A percentile compares a stretch with the other conserved stretches of the same genome.
Evolutionary conservation across 139 green algal species (phyloP).

Genomic region (Edaphochlamys debaryana): DNA sequence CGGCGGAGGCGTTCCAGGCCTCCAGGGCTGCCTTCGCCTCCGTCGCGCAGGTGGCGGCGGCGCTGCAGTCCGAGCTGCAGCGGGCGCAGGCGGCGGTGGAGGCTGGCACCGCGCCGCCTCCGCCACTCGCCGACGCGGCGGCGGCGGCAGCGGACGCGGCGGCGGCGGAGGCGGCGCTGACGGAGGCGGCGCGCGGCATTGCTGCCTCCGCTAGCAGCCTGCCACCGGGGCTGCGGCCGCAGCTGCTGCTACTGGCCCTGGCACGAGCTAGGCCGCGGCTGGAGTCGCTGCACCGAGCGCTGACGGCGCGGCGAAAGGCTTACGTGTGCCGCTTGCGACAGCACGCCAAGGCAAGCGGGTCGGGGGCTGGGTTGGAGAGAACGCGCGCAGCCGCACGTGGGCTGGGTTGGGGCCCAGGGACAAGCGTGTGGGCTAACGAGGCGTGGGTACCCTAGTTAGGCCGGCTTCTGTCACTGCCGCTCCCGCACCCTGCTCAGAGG

Average conservation of each 20-base stretch:
- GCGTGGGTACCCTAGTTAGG: no score
- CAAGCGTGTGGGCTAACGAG: no score
- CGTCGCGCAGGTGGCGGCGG: background rate
- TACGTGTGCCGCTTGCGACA: conserved; percentile 17
- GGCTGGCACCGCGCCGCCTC: background rate
- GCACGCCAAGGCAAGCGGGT: background rate
- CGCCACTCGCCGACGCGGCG: background rate
- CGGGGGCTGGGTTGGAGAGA: no score
- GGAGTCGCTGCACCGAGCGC: background rate
- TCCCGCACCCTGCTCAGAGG: no score
- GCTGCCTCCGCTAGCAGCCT: background rate
- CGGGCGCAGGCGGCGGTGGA: background rate
- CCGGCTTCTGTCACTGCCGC: no score
- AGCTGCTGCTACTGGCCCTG: conserved; percentile 23
- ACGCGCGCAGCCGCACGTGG: no score
- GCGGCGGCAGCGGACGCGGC: background rate
- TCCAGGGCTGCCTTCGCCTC: background rate
- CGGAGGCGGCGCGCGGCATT: background rate
- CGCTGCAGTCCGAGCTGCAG: conserved; percentile 7
- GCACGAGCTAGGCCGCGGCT: conserved; percentile 7
- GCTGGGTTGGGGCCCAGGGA: no score
- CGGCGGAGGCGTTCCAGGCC: background rate
- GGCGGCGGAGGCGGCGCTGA: background rate
- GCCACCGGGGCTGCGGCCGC: conserved; percentile 12
- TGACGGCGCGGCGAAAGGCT: background rate